Conservation (phyloP, 139 green algal genomes). For the Chlamydomonas schloesseri region DNA sequence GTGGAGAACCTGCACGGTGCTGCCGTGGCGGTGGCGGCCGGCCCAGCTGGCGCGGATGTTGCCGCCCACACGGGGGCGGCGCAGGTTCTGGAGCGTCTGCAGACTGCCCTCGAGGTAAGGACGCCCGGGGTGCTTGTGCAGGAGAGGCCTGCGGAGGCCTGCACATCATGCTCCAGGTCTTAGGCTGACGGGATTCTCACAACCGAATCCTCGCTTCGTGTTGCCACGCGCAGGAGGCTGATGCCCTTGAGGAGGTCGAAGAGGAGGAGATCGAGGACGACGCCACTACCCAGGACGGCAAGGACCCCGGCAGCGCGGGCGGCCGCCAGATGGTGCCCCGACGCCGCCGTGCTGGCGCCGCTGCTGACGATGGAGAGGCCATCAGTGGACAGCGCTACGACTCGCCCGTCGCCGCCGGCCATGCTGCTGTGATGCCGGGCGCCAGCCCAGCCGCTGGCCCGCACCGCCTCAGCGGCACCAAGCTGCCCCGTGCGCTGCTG, state of each 20-base stretch:
- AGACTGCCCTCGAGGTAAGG: conserved; percentile 15
- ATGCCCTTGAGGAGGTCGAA: conserved; percentile 1
- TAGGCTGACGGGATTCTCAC: no score
- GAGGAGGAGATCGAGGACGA: background rate
- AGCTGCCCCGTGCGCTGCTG: background rate
- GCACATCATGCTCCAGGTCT: no score
- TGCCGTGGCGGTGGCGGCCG: no score
- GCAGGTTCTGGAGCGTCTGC: background rate
- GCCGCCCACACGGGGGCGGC: background rate
- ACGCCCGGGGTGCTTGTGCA: no score
- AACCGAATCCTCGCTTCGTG: no score
- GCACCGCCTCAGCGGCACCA: conserved; percentile 7
- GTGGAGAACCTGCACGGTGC: background rate
- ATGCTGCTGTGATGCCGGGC: background rate
- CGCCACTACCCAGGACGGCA: background rate
- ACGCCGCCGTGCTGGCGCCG: background rate
- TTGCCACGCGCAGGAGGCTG: conserved; percentile 23
- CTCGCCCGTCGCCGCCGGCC: background rate
- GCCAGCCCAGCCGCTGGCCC: background rate
- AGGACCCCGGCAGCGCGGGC: no score
- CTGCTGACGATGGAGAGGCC: background rate
- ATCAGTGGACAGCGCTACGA: conserved; percentile 33
- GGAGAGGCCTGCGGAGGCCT: no score
- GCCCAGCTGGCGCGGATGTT: background rate
- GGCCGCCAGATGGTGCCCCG: background rate